Evolutionary conservation across 352 stramenopile genomes (phyloP).

Genomic region (Pythium pyrilobum): DNA sequence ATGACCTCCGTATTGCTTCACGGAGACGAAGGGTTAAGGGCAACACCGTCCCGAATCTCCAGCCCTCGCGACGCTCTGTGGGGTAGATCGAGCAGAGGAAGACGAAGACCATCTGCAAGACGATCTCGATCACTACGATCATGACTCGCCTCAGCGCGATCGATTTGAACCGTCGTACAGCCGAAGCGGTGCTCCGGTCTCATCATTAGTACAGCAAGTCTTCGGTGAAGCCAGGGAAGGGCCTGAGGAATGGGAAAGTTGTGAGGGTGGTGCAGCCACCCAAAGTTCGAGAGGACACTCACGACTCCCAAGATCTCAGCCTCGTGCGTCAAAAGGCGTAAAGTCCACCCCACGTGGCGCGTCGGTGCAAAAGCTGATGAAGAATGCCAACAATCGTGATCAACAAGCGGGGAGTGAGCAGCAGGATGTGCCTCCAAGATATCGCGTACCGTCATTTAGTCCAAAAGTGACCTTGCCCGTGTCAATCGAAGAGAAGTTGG

Average conservation of each 20-base stretch:
- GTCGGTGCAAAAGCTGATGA: neutral
- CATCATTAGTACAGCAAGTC: slow-evolving; percentile 53
- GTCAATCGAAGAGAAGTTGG: slow-evolving; percentile 78
- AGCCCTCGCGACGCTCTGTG: neutral
- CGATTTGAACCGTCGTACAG: no score
- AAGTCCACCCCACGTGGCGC: no score
- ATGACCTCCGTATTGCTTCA: slow-evolving; percentile 7
- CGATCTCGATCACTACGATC: neutral
- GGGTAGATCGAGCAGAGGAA: neutral
- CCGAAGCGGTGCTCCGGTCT: slow-evolving; percentile 37
- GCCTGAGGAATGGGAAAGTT: no score
- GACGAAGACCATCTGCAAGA: neutral
- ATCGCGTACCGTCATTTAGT: neutral
- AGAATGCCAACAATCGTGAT: neutral
- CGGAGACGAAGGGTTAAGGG: neutral
- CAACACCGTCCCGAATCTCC: neutral
- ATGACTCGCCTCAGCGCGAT: neutral
- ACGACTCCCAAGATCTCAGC: no score
- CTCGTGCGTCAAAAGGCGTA: neutral
- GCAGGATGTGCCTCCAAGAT: neutral
- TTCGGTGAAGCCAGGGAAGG: slow-evolving; percentile 24
- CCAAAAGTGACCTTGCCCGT: slow-evolving; percentile 27
- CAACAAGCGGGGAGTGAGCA: neutral
- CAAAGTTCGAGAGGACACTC: neutral
- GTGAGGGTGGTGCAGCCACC: no score